phyloP scores from a whole-genome alignment of 148 eudicot genomes.

The Silene latifolia region DNA sequence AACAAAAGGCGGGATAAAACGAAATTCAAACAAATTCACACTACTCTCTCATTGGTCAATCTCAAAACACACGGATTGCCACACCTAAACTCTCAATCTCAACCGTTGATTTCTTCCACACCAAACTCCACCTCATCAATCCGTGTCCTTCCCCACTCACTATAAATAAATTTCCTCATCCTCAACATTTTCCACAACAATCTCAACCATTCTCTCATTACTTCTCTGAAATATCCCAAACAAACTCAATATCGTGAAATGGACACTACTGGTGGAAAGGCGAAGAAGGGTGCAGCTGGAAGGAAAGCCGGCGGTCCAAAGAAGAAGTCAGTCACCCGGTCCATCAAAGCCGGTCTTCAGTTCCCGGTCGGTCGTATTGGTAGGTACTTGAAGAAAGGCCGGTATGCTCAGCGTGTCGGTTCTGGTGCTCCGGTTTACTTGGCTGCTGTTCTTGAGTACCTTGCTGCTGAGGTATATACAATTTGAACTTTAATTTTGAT shows the following conservation, averaged over 20 bases:
- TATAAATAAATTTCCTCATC: background rate
- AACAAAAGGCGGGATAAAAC: no score
- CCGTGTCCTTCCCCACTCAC: background rate
- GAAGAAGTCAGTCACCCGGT: conserved; percentile 28
- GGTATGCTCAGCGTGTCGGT: conserved; percentile 33
- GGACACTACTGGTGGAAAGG: conserved; percentile 16
- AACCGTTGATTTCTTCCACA: background rate
- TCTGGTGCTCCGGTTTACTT: conserved; percentile 29
- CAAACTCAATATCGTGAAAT: background rate
- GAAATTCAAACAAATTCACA: no score
- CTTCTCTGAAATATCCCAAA: background rate
- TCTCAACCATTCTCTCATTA: background rate
- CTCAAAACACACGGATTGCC: background rate
- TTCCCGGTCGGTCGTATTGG: conserved; percentile 26
- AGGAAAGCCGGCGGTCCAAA: conserved; percentile 29
- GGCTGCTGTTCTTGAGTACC: conserved; percentile 29
- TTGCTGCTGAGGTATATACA: conserved; percentile 26
- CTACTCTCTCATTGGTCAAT: background rate
- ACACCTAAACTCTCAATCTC: background rate
- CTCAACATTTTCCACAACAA: background rate
- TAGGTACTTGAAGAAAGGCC: conserved; percentile 26
- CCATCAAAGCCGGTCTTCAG: conserved; percentile 22
- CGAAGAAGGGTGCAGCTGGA: conserved; percentile 26
- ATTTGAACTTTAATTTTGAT: no score
- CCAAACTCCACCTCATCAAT: conserved; percentile 9